phyloP scores from a whole-genome alignment of 192 early-diverging fungal genomes.

The Neocallimastix lanati region DNA sequence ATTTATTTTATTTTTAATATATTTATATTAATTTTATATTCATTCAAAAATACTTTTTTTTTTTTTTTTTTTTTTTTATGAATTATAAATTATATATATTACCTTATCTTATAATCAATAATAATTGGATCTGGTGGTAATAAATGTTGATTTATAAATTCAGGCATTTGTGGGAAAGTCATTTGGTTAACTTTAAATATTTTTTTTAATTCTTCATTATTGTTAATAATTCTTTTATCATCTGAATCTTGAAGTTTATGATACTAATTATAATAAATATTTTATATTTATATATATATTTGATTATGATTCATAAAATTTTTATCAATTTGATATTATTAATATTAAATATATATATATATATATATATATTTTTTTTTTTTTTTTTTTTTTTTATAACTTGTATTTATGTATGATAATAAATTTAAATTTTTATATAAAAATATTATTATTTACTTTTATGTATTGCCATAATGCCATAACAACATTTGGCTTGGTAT shows the following conservation, averaged over 20 bases:
- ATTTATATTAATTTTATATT: too few species aligned
- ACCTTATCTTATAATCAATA: conserved; percentile 76
- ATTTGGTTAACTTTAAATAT: conserved; percentile 50
- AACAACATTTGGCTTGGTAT: conserved; percentile 54
- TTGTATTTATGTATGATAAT: too few species aligned
- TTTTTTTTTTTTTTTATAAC: too few species aligned
- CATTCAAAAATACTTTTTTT: too few species aligned
- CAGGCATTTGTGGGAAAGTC: conserved; percentile 62
- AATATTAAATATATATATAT: too few species aligned
- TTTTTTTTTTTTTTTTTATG: too few species aligned
- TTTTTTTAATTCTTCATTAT: conserved; percentile 51
- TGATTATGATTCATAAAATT: background rate
- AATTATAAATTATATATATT: too few species aligned
- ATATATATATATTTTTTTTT: too few species aligned
- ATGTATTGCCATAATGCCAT: conserved; percentile 92
- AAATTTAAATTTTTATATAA: too few species aligned
- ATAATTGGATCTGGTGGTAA: conserved; percentile 68
- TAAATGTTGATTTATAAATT: conserved; percentile 56
- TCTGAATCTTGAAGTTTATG: conserved; percentile 79
- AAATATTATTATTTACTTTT: too few species aligned
- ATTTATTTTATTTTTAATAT: too few species aligned
- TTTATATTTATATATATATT: background rate
- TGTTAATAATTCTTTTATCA: conserved; percentile 71
- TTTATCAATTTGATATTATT: too few species aligned
- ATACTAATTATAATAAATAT: conserved; percentile 19